phyloP scores from a whole-genome alignment of 2,329 filamentous ascomycete genomes.

The Volutella citrinella region DNA sequence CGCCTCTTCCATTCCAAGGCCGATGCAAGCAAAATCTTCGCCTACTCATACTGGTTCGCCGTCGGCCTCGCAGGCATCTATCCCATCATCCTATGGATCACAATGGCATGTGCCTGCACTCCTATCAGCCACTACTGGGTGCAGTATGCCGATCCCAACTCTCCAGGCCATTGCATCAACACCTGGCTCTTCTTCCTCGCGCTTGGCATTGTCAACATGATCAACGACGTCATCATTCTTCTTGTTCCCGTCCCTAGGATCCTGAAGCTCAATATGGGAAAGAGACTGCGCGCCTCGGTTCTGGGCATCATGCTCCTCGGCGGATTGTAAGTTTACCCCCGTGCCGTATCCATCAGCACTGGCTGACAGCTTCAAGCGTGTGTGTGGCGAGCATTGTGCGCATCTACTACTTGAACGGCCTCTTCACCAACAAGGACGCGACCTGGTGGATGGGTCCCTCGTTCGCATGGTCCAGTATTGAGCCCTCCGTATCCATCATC shows the following conservation, averaged over 20 bases:
- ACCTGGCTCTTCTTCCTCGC: constrained; percentile 1
- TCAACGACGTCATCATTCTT: constrained; percentile 3
- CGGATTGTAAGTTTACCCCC: constrained; percentile 8
- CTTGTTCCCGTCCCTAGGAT: constrained; percentile 3
- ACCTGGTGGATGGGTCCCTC: constrained; percentile 13
- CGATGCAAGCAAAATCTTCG: constrained; percentile 6
- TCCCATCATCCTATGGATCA: constrained; percentile 1
- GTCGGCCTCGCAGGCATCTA: constrained; percentile 3
- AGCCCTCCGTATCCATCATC: constrained; percentile 13
- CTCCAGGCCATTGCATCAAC: constrained; percentile 1
- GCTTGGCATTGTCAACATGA: constrained; percentile 1
- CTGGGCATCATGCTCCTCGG: constrained; percentile 13
- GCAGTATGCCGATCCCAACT: constrained; percentile 1
- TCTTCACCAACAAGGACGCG: constrained; percentile 8
- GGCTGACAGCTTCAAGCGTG: constrained; percentile 5
- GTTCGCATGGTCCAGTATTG: constrained; percentile 14
- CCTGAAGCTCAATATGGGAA: not conserved
- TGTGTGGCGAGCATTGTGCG: constrained; percentile 13
- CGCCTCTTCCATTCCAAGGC: constrained; percentile 10
- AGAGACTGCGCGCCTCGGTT: constrained; percentile 8
- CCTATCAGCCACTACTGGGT: constrained; percentile 5
- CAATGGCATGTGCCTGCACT: constrained; percentile 1
- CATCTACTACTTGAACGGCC: constrained; percentile 12
- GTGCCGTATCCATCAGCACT: too few relatives aligned
- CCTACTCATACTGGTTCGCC: constrained; percentile 4